phyloP scores from a whole-genome alignment of 2,329 filamentous ascomycete genomes.

The Beauveria medogensis region DNA sequence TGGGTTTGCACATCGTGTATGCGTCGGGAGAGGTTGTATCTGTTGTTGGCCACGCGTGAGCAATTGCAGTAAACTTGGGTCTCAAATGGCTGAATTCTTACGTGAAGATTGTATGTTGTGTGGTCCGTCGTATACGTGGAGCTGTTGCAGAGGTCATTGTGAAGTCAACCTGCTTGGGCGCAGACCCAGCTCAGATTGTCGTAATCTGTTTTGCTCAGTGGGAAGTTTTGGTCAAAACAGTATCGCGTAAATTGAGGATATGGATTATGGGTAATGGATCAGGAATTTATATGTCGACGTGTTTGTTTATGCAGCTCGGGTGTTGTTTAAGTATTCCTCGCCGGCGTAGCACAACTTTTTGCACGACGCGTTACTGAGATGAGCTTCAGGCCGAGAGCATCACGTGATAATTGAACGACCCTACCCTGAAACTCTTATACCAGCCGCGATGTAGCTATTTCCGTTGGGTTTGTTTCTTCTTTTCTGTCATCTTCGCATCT shows the following conservation, averaged over 20 bases:
- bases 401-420: neutral
- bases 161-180: slow-evolving; percentile 9
- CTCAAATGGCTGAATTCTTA: slow-evolving; percentile 19
- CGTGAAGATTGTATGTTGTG: slow-evolving; percentile 42
- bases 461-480: neutral
- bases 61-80: neutral
- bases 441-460: too few species aligned
- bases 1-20: slow-evolving; percentile 54
- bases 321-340: neutral
- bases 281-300: neutral
- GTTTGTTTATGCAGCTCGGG: neutral
- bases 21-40: slow-evolving; percentile 51
- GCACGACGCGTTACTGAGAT: slow-evolving; percentile 1
- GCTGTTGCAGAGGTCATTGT: slow-evolving; percentile 25
- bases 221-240: neutral
- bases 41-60: slow-evolving; percentile 21
- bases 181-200: neutral
- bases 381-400: neutral
- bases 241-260: neutral
- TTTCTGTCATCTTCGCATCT: neutral
- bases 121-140: slow-evolving; percentile 38
- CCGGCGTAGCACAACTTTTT: slow-evolving; percentile 1
- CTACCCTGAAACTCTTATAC: neutral
- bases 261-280: too few species aligned
- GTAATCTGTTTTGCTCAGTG: neutral